Evolutionary conservation across 2,329 filamentous ascomycete species (phyloP).

Genomic region (Arthrobotrys iridis): DNA sequence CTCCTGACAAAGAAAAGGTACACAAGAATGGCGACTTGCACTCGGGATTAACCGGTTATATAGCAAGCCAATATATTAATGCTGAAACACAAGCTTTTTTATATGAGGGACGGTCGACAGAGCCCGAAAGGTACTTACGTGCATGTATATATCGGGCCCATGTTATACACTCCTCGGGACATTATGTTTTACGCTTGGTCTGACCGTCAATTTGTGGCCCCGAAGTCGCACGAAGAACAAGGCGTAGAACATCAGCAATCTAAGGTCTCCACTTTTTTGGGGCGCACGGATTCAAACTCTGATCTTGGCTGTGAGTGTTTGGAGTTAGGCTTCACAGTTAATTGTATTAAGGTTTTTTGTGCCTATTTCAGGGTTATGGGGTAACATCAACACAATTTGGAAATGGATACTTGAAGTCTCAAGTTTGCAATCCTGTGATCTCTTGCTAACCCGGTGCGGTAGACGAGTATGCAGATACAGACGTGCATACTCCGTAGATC

Average conservation of each 20-base stretch:
- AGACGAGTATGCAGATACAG: constrained; percentile 2
- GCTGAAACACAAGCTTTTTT: constrained; percentile 27
- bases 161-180: constrained; percentile 24
- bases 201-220: background rate
- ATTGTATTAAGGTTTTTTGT: constrained; percentile 13
- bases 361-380: background rate
- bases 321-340: background rate
- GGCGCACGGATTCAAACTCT: constrained; percentile 40
- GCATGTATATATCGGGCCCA: background rate
- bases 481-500: constrained; percentile 13
- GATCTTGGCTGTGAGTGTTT: background rate
- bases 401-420: constrained; percentile 13
- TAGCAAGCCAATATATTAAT: constrained; percentile 24
- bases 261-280: constrained; percentile 44
- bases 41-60: constrained; percentile 45
- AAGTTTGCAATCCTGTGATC: constrained; percentile 26
- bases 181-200: background rate
- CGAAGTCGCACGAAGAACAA: constrained; percentile 33
- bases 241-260: constrained; percentile 26
- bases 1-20: background rate
- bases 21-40: background rate
- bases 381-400: background rate
- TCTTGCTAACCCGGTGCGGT: constrained; percentile 38
- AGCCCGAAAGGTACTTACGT: background rate
- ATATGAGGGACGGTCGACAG: background rate